Percentiles rank a stretch among this genome's conserved stretches.
These are phyloP conservation scores for Linnemannia zychae DNA, from an alignment of 192 early-diverging fungal species.

Conservation along the genomic window DNA sequence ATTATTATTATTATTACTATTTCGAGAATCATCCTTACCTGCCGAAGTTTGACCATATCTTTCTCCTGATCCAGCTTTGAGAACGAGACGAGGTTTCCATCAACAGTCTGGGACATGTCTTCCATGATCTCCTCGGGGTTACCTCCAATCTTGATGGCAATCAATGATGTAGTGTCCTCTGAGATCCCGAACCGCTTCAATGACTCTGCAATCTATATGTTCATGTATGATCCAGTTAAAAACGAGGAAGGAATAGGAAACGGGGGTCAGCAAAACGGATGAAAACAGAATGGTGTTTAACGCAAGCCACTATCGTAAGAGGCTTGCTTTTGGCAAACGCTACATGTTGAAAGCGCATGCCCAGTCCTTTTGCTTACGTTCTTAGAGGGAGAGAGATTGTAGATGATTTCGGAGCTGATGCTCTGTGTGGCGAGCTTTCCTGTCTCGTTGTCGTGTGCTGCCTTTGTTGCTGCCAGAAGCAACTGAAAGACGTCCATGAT, in stretches of 20 bases:
- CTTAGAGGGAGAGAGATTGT: conserved; percentile 65
- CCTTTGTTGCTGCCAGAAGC: conserved; percentile 63
- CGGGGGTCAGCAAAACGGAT: no score
- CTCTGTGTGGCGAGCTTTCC: conserved; percentile 68
- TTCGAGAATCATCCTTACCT: conserved; percentile 56
- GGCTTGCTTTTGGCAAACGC: no score
- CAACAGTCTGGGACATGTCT: conserved; percentile 44
- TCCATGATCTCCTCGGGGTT: conserved; percentile 57
- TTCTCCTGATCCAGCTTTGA: conserved; percentile 55
- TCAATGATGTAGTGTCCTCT: conserved; percentile 58
- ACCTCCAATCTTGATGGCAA: conserved; percentile 64
- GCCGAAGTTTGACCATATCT: conserved; percentile 57
- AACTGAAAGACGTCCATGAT: conserved; percentile 66
- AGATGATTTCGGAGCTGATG: conserved; percentile 71
- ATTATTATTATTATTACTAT: no score
- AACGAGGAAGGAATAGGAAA: no score
- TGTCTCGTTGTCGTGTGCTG: conserved; percentile 60
- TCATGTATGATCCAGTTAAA: not conserved
- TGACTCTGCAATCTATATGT: conserved; percentile 66
- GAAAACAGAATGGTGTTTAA: no score
- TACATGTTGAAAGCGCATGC: no score
- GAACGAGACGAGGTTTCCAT: conserved; percentile 60
- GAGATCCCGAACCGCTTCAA: conserved; percentile 64
- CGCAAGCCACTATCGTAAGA: not conserved
- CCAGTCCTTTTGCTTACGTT: conserved; percentile 62